Percentiles rank a stretch among this genome's conserved stretches.
Conservation (phyloP, 2,329 filamentous ascomycete species). For the Sclerotinia minor region DNA sequence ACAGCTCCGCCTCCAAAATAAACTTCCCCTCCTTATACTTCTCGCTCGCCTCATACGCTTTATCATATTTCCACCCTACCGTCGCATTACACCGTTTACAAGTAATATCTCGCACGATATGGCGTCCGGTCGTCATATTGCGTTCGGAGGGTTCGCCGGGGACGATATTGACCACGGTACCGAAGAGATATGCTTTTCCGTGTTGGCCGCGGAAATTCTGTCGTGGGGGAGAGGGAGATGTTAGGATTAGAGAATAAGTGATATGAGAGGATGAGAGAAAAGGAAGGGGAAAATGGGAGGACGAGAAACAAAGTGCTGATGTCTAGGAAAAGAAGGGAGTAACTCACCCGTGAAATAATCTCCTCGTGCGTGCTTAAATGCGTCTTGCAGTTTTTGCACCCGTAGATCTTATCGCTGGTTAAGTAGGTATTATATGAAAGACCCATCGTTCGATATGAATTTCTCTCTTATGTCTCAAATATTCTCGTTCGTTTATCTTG, state of each 20-base stretch:
- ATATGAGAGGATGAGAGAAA: slow-evolving; percentile 10
- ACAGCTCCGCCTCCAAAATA: slow-evolving; percentile 87
- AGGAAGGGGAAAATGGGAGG: neutral
- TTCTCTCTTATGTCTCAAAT: neutral
- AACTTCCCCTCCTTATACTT: slow-evolving; percentile 99
- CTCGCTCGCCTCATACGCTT: slow-evolving; percentile 86
- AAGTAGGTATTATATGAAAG: slow-evolving; percentile 91
- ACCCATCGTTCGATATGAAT: slow-evolving; percentile 55
- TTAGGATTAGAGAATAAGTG: neutral
- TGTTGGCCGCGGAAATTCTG: slow-evolving; percentile 98
- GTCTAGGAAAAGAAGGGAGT: slow-evolving; percentile 5
- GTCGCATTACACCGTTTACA: slow-evolving; percentile 90
- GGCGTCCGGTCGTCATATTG: slow-evolving; percentile 95
- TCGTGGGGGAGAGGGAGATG: neutral
- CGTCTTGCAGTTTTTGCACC: slow-evolving; percentile 92
- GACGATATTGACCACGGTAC: slow-evolving; percentile 87
- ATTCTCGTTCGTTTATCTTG: neutral
- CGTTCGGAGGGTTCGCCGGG: slow-evolving; percentile 84
- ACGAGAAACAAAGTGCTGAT: neutral
- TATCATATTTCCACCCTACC: slow-evolving; percentile 99
- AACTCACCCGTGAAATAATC: slow-evolving; percentile 85
- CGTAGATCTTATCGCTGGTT: slow-evolving; percentile 82
- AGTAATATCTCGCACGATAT: slow-evolving; percentile 89
- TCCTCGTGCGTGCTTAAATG: slow-evolving; percentile 94
- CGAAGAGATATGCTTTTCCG: slow-evolving; percentile 96